phyloP scores from a whole-genome alignment of 176 grass and related monocot genomes.

The Oryza glaberrima region DNA sequence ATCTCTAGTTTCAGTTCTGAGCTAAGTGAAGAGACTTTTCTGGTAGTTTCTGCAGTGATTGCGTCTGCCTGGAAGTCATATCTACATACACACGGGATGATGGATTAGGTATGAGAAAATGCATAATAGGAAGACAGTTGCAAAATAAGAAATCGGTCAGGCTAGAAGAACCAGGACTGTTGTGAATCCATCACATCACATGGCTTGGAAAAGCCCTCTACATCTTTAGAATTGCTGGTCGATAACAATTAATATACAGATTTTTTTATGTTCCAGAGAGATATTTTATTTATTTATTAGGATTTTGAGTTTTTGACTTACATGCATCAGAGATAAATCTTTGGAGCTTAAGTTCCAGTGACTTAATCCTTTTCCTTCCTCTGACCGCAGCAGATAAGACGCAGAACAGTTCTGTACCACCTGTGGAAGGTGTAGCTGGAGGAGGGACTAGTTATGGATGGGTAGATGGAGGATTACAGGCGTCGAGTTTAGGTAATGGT shows the following conservation, averaged over 20 bases:
- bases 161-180: background rate
- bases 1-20: background rate
- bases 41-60: background rate
- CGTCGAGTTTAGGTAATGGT: constrained; percentile 48
- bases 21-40: background rate
- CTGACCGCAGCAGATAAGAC: constrained; percentile 47
- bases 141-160: background rate
- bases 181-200: background rate
- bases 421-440: constrained; percentile 95
- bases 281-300: background rate
- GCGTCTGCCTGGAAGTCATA: background rate
- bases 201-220: background rate
- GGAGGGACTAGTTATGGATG: constrained; percentile 98
- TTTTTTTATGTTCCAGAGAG: constrained; percentile 8
- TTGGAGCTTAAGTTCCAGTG: constrained; percentile 18
- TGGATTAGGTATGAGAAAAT: background rate
- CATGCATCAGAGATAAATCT: constrained; percentile 8
- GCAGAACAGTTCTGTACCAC: constrained; percentile 56
- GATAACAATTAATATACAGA: background rate
- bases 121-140: background rate
- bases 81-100: background rate
- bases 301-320: constrained; percentile 7
- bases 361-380: constrained; percentile 7
- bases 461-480: constrained; percentile 60
- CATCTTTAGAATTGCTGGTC: background rate